Evolutionary conservation across 2,329 filamentous ascomycete species (phyloP), one percentile per base, ranked within the genome.

Genomic region (Xylariaceae sp.): DNA sequence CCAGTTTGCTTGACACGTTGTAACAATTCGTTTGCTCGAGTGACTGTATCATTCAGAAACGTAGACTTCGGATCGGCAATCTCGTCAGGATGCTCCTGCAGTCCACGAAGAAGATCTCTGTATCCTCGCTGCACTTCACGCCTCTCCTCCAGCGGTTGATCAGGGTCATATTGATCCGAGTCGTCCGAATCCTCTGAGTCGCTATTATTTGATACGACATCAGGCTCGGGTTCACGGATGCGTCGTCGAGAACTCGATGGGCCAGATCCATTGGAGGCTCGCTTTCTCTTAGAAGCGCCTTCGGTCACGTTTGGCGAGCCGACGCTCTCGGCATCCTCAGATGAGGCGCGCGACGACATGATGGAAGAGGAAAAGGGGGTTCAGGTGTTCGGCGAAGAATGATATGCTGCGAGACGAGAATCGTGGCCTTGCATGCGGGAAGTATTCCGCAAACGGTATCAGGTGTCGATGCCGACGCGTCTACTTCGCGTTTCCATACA

Each of bases 1-100:
- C 87, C 86, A 0, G 94, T 96, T 76, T 97, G 92, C 68, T 88
- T 90, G 61, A 96, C 88, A 65, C 85, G 80, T 58, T 80, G 78
- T 62, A 88, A 86, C 11, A 87, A 75, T 42, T 79, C 73, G 66
- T 94, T 87, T 13, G 88, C 87, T 64, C 82, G 81, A 23, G 82
- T 73, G 23, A 97, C 77, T 1, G 86, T 85, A 8, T 88, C 79
- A 59, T 82, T 77, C 13, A 96, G 77, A 1, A 86, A 85, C 23
- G 80, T 77, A 7, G 87, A 89, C 44, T 84, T 83, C 1, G 81
- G 79, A 65, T 85, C 81, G 23, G 95, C 74, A 61, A 86, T 88
- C 66, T 93, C 88, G 62, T 88, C 84, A 54, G 83, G 83, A 54
- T 88, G 88, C 65, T 94, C 89, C 77, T 74, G 75, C 18, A 80